Evolutionary conservation across 768 basidiomycete genomes (phyloP).

Genomic region (Boletus insuetus): DNA sequence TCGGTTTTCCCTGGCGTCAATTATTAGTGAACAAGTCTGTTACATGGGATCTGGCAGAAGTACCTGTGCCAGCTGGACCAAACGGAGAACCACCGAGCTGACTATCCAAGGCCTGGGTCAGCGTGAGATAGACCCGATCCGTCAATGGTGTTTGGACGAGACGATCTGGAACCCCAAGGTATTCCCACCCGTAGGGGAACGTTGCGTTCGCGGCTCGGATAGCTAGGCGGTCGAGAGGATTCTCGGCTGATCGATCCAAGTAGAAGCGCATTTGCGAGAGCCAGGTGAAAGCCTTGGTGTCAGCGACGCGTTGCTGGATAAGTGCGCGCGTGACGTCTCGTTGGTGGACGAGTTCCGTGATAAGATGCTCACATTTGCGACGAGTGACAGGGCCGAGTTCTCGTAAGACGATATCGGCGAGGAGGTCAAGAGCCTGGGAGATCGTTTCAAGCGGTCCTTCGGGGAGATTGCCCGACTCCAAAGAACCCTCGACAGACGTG

Average conservation of each 20-base stretch:
- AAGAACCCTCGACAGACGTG: conserved; percentile 65
- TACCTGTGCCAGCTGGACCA: conserved; percentile 96
- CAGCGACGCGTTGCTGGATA: conserved; percentile 58
- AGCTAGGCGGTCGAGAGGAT: conserved; percentile 75
- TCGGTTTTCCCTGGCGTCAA: conserved; percentile 83
- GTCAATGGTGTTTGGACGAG: conserved; percentile 98
- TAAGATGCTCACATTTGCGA: conserved; percentile 96
- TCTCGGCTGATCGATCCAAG: conserved; percentile 65
- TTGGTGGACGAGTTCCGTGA: conserved; percentile 98
- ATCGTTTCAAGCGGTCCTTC: conserved; percentile 72
- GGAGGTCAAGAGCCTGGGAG: conserved; percentile 80
- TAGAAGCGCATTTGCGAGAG: conserved; percentile 99
- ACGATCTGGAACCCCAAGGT: conserved; percentile 93
- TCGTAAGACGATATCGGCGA: conserved; percentile 94
- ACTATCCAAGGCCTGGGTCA: conserved; percentile 92
- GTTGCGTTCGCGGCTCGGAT: conserved; percentile 87
- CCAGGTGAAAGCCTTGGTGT: conserved; percentile 83
- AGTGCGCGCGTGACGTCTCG: conserved; percentile 89
- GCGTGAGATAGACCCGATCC: conserved; percentile 92
- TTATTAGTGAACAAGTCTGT: conserved; percentile 1
- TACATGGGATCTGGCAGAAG: conserved; percentile 10
- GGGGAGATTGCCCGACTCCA: conserved; percentile 56
- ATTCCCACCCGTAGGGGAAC: conserved; percentile 99
- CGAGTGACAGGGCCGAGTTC: conserved; percentile 90
- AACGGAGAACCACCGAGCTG: conserved; percentile 98